Evolutionary conservation across 441 rosid genomes (phyloP), one percentile per base, ranked within the genome.

Genomic region (Erysimum cheiri): DNA sequence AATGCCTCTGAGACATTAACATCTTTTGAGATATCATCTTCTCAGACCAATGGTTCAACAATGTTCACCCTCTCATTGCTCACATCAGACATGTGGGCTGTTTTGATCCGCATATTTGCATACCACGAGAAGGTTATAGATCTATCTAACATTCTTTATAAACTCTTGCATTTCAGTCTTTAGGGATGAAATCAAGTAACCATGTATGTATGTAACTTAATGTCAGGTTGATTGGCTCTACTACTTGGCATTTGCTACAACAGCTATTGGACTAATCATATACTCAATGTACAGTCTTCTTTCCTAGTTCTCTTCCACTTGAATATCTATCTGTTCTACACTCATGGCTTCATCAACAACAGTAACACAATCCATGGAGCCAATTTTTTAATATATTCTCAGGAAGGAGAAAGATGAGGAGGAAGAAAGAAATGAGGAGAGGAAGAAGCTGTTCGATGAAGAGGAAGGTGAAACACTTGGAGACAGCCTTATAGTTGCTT

Each of bases 51-150:
- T 58, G 91, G 97, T 6, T 71, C 97, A 17, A 78, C 91, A 11
- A 90, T 91, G 94, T 85, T 91, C 53, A 86, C 87, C 78, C 85
- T 94, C 70, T 94, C 97, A 17, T 70, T 94, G 69, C 83, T 91
- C 22, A 88, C 98, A 57, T 87, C 96, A 28, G 97, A 88, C 76
- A 88, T 86, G 98, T 94, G 97, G 97, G 88, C 93, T 6, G 91
- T 91, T 47, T 1, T 91, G 56, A 91, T 91, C 76, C 90, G 96
- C 31, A 82, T 82, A 22, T 91, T 89, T 33, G 92, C 90, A 36
- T 93, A 91, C 82, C 92, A 86, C 43, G 95, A 91, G 72, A 91
- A 89, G 95, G 97, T 93, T 68, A 72, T 6, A 26, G 6, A n/a
- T n/a, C n/a, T n/a, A 7, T 4, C 7, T 0, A 40, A 47, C 65